A percentile compares a stretch with the other conserved stretches of the same genome.
Evolutionary conservation across 106 monocot species (phyloP).

Genomic region (Platanthera guangdongensis): DNA sequence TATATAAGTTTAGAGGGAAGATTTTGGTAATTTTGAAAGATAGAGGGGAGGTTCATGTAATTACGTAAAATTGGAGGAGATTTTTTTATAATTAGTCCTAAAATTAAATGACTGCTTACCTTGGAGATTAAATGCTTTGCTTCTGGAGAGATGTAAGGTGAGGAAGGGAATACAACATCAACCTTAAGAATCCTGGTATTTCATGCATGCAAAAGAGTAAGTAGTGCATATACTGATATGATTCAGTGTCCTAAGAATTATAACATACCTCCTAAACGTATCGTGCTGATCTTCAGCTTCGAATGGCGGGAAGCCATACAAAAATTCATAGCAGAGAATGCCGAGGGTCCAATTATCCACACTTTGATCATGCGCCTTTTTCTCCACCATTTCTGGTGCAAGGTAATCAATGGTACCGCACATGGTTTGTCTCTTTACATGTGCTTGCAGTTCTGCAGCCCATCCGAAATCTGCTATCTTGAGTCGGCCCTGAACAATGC

Average conservation of each 20-base stretch:
- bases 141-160: conserved; percentile 34
- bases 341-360: conserved; percentile 98
- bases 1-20: too few relatives aligned
- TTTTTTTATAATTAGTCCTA: neutral
- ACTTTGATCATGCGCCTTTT: conserved; percentile 69
- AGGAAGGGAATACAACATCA: conserved; percentile 68
- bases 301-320: conserved; percentile 89
- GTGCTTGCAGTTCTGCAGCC: conserved; percentile 63
- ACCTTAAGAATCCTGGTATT: conserved; percentile 68
- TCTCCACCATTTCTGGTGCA: conserved; percentile 96
- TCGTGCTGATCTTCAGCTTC: conserved; percentile 72
- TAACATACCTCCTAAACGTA: conserved; percentile 56
- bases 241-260: neutral
- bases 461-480: conserved; percentile 98
- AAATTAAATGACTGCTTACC: neutral
- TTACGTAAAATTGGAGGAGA: too few relatives aligned
- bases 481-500: conserved; percentile 46
- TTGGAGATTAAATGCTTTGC: conserved; percentile 5
- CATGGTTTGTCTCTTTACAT: conserved; percentile 73
- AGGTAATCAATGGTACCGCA: conserved; percentile 95
- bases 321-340: conserved; percentile 89
- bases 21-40: too few relatives aligned
- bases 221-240: neutral
- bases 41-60: too few relatives aligned
- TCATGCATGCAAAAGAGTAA: neutral